These are phyloP conservation scores for Harringtonia lauricola DNA, from an alignment of 2,329 filamentous ascomycete genomes.

Conservation along the genomic window DNA sequence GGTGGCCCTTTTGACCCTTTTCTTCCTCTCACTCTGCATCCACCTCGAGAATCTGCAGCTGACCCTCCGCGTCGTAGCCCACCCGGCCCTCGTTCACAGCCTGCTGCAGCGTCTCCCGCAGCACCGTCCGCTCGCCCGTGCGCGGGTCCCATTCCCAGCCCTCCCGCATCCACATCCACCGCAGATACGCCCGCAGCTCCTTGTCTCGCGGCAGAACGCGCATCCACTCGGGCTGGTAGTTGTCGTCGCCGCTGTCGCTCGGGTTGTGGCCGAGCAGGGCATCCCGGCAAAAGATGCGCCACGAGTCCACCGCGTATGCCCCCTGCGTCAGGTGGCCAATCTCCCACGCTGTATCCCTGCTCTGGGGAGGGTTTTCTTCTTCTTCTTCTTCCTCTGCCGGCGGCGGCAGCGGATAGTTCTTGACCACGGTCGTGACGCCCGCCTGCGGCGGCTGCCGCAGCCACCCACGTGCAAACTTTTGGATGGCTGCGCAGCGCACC, in stretches of 20 bases:
- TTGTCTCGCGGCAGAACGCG: constrained; percentile 74
- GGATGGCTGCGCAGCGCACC: constrained; percentile 55
- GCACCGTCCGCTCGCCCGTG: constrained; percentile 51
- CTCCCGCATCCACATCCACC: constrained; percentile 87
- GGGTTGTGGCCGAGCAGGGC: constrained; percentile 47
- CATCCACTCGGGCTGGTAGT: constrained; percentile 84
- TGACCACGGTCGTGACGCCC: constrained; percentile 42
- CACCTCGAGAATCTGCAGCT: constrained; percentile 18
- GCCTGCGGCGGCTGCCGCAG: constrained; percentile 47
- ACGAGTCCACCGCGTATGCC: constrained; percentile 76
- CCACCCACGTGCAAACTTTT: constrained; percentile 62
- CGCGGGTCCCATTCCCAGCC: constrained; percentile 70
- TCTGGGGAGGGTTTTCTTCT: constrained; percentile 16
- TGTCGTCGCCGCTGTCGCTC: constrained; percentile 24
- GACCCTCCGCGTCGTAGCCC: constrained; percentile 39
- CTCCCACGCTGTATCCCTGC: constrained; percentile 57
- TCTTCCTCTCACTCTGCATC: not conserved
- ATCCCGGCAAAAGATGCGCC: constrained; percentile 89
- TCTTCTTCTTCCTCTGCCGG: constrained; percentile 14
- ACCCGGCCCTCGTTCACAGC: constrained; percentile 49
- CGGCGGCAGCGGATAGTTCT: constrained; percentile 31
- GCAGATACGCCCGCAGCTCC: constrained; percentile 74
- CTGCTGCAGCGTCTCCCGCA: constrained; percentile 39
- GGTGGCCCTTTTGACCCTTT: not conserved
- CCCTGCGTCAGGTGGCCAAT: constrained; percentile 78